These are phyloP conservation scores for Monosporozyma aerobia DNA, from an alignment of 805 yeast genomes.

Conservation along the genomic window DNA sequence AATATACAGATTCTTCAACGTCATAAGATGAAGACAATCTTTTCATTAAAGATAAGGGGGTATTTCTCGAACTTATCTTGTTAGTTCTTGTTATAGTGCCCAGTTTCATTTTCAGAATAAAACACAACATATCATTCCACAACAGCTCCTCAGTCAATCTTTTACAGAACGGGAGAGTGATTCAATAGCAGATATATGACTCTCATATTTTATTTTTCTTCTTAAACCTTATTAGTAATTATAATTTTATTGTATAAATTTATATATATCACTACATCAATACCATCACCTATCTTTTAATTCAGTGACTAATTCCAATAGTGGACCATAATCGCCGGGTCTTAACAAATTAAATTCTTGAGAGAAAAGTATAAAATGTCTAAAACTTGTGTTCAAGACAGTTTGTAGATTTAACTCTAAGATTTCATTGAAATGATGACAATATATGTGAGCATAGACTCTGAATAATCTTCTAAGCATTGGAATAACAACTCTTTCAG, in stretches of 20 bases:
- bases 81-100: no score
- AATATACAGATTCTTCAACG: no score
- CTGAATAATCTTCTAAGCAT: constrained; percentile 86
- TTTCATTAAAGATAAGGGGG: no score
- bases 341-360: constrained; percentile 74
- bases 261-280: not conserved
- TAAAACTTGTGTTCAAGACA: constrained; percentile 85
- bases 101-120: no score
- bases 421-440: constrained; percentile 95
- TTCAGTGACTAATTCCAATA: constrained; percentile 65
- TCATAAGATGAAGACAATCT: no score
- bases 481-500: constrained; percentile 60
- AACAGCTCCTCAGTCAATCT: no score
- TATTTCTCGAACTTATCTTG: no score
- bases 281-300: constrained; percentile 25
- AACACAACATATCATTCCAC: no score
- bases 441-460: constrained; percentile 93
- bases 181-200: not conserved
- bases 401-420: constrained; percentile 87
- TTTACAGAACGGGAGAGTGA: no score
- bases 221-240: not conserved
- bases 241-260: not conserved
- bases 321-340: constrained; percentile 82
- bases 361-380: constrained; percentile 84
- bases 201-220: not conserved